phyloP scores from a whole-genome alignment of 2,329 filamentous ascomycete genomes.

The Diaporthe citriasiana region DNA sequence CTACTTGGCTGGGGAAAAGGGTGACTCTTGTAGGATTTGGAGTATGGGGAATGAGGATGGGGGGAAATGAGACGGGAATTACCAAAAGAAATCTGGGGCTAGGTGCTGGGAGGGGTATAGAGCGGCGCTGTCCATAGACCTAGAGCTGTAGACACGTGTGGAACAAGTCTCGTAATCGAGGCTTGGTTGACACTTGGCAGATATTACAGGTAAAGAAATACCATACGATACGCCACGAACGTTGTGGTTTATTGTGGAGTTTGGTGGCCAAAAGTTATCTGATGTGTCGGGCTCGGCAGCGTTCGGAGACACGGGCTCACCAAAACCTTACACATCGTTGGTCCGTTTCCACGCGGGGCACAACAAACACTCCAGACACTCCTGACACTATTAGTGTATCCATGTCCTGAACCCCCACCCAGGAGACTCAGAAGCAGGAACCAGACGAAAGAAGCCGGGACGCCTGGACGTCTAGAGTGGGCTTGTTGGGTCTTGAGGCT shows the following conservation, averaged over 20 bases:
- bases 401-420: constrained; percentile 11
- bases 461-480: not conserved
- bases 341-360: not conserved
- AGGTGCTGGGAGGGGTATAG: constrained; percentile 2
- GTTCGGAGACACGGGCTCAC: not conserved
- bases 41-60: not conserved
- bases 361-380: no score
- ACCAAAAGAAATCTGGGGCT: not conserved
- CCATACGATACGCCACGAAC: not conserved
- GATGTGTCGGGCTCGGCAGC: not conserved
- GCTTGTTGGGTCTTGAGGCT: constrained; percentile 19
- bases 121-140: constrained; percentile 27
- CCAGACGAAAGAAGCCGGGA: constrained; percentile 1
- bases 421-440: constrained; percentile 23
- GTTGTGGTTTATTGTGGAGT: constrained; percentile 18
- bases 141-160: constrained; percentile 17
- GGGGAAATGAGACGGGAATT: not conserved
- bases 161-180: constrained; percentile 3
- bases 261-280: not conserved
- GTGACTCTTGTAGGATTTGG: not conserved
- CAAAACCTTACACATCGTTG: constrained; percentile 1
- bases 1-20: not conserved
- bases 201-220: constrained; percentile 5
- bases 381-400: not conserved
- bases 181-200: constrained; percentile 1